Base-by-base conservation (phyloP, 371 early-diverging fungal species). In the Mucor velutinosus region DNA sequence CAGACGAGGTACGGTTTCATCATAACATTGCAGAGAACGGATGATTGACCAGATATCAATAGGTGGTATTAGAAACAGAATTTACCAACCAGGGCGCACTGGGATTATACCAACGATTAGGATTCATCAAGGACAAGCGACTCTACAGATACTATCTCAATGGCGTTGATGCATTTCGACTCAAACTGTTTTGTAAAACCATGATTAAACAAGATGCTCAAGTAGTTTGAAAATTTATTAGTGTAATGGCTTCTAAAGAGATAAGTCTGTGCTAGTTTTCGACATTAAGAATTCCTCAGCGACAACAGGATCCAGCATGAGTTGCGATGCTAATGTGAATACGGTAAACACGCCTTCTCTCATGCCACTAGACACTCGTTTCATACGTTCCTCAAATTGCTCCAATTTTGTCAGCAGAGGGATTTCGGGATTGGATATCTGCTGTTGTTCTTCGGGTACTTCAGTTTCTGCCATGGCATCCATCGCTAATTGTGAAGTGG, bases 1-100 rank as follows among this genome's bases (percentile, higher is more conserved):
- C 97, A 0, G 94, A 97, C 67, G 97, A 97, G 87, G 93, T 94
- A 82, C 45, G 17, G 10, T 43, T n/a, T 25, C 10, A 23, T 27
- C 11, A 11, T 30, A 35, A 21, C 57, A 17, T 30, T 25, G 41
- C 25, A 25, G 12, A 14, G 27, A 29, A 30, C 3, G 41, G 41
- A 41, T 41, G 17, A 41, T 17, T 53, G 3, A 53, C 15, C 5
- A 0, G 7, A 25, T 25, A 12, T 19, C 53, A 12, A 19, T 62
- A 93, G 92, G 81, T 93, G 58, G 95, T 94, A 0, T 76, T 98
- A 49, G 99, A 98, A 71, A 94, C 99, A 5, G 99, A 98, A 78
- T 86, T 85, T n/a, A 90, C 91, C 4, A 99, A 99, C 76, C 69
- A 62, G 58, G 93, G 90, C 0, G 98, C 99, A 5, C 81, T 97